Evolutionary conservation across 164 flowering plant genomes (phyloP), one percentile per base, ranked within the genome.

Genomic region (Nymphaea thermarum): DNA sequence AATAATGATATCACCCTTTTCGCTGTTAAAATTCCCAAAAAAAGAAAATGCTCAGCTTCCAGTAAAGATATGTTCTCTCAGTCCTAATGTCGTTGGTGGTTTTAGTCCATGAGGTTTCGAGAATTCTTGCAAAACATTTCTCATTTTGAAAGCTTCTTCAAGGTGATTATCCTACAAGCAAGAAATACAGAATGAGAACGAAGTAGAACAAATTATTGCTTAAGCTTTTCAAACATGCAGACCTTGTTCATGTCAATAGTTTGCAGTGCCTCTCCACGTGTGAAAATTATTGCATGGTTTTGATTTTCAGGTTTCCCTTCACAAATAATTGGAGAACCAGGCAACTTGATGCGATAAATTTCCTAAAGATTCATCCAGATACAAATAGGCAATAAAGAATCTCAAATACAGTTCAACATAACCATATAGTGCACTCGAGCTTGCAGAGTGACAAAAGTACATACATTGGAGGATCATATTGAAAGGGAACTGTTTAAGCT

Each of bases 251-350:
- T 93, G 82, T 93, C 98, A 75, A 93, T 93, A 66, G 98, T 86
- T 77, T 91, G 98, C 62, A 94, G 82, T 64, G 98, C 98, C 81
- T 94, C 96, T 65, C 98, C 98, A 68, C 97, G 97, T 74, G 98
- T 91, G 73, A 94, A 94, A 67, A 94, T 86, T 69, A 94, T 82
- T 17, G 98, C 98, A 85, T 94, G 98, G 76, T 94, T 94, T 78
- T 94, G 98, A 78, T 94, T 94, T 80, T 94, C 98, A 67, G 97
- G 98, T 77, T 94, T 94, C 55, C 98, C 97, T 82, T 94, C 98
- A 69, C 98, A 97, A 75, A 94, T 87, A 65, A 68, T 79, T 66
- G 98, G 98, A 67, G 83, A 80, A 61, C 97, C 98, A 5, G 98
- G 98, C 69, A 93, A 95, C 83, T 84, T 93, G 81, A 93, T 87